A percentile compares a stretch with the other conserved stretches of the same genome.
Conservation (phyloP, 352 stramenopile species). For the Phytophthora palmivora region DNA sequence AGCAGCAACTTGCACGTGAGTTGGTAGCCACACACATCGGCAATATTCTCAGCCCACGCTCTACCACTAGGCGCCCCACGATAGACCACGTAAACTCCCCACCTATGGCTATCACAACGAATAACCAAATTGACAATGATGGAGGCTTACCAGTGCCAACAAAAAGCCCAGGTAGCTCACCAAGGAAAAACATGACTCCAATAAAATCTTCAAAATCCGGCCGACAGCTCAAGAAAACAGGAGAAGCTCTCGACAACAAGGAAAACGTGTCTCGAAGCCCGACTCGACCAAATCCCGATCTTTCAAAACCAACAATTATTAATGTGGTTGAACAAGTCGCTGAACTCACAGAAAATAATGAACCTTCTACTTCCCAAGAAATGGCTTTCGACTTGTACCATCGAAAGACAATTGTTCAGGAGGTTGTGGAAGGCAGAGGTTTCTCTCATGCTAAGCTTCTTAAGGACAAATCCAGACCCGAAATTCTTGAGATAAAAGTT, state of each 20-base stretch:
- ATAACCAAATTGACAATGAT: slow-evolving; percentile 10
- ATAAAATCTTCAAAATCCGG: slow-evolving; percentile 13
- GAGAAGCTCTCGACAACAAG: neutral
- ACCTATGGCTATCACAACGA: neutral
- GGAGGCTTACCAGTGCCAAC: slow-evolving; percentile 2
- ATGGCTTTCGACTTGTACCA: neutral
- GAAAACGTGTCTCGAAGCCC: slow-evolving; percentile 1
- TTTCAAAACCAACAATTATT: neutral
- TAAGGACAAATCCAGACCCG: neutral
- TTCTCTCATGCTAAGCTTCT: slow-evolving; percentile 15
- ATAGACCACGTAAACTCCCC: neutral
- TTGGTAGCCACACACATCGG: slow-evolving; percentile 36
- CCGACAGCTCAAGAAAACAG: slow-evolving; percentile 21
- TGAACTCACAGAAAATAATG: neutral
- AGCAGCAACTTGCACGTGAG: slow-evolving; percentile 39
- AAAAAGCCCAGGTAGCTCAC: slow-evolving; percentile 12
- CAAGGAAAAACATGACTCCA: slow-evolving; percentile 13
- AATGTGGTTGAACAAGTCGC: neutral
- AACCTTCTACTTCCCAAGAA: neutral
- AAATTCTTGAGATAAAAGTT: neutral
- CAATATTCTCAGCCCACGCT: slow-evolving; percentile 7
- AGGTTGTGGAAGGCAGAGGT: slow-evolving; percentile 19
- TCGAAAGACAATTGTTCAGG: slow-evolving; percentile 29
- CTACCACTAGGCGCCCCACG: neutral
- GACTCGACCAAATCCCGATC: neutral